Evolutionary conservation across 2,329 filamentous ascomycete species (phyloP).

Genomic region (Eutypella sp.): DNA sequence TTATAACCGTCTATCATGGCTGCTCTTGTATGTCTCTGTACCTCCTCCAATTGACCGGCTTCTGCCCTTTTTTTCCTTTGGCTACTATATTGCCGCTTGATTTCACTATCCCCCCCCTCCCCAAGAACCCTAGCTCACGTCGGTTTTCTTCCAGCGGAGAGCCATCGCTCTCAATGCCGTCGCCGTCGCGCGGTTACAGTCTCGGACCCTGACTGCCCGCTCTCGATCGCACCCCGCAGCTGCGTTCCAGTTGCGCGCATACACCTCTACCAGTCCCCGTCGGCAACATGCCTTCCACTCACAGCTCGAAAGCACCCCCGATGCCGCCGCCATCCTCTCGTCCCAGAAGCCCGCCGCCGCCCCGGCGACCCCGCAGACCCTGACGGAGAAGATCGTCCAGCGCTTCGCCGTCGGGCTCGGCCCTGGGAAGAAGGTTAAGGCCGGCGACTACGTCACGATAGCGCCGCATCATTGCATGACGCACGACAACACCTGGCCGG

Average conservation of each 20-base stretch:
- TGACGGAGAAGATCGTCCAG: conserved; percentile 93
- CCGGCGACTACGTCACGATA: conserved; percentile 80
- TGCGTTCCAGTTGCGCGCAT: background rate
- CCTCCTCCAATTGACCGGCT: no score
- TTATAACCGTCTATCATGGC: no score
- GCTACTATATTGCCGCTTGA: no score
- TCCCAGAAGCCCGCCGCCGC: background rate
- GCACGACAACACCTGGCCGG: conserved; percentile 78
- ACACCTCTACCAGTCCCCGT: background rate
- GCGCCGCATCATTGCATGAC: conserved; percentile 73
- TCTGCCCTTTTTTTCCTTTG: no score
- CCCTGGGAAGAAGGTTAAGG: conserved; percentile 66
- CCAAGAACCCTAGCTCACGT: background rate
- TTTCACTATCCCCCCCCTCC: background rate
- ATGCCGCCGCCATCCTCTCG: background rate
- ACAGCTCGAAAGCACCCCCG: conserved; percentile 1
- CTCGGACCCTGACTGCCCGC: background rate
- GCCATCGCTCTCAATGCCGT: conserved; percentile 8
- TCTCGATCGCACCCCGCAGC: background rate
- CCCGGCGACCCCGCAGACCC: conserved; percentile 51
- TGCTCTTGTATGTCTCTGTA: no score
- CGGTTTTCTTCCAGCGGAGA: conserved; percentile 21
- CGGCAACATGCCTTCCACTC: background rate
- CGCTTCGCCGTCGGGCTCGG: conserved; percentile 71
- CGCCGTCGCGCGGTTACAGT: background rate